phyloP scores from a whole-genome alignment of 495 filamentous ascomycete species.

The Choiromyces venosus region DNA sequence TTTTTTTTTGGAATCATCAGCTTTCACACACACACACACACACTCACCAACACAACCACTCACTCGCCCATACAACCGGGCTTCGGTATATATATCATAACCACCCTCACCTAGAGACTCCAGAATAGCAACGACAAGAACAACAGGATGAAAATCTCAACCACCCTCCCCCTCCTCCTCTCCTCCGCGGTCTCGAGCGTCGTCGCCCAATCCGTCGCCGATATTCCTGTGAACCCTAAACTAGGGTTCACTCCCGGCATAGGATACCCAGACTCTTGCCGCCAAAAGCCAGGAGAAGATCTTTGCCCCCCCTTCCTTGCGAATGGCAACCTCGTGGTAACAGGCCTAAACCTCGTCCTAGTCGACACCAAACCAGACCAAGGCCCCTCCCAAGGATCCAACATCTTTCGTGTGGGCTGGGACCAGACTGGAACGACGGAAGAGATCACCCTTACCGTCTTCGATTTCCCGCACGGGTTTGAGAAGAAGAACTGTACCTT shows the following conservation, averaged over 20 bases:
- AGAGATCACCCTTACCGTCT: neutral
- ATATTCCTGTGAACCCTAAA: neutral
- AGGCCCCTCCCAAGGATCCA: neutral
- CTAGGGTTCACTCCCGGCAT: neutral
- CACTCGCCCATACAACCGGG: neutral
- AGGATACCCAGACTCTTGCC: neutral
- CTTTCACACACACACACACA: neutral
- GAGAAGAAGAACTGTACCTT: neutral
- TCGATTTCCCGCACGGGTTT: neutral
- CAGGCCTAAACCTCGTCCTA: neutral
- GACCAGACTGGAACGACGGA: neutral
- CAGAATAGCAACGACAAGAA: neutral
- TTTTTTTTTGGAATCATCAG: neutral
- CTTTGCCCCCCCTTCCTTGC: neutral
- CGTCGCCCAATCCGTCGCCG: neutral
- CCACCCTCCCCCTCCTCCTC: neutral
- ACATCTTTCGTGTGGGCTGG: neutral
- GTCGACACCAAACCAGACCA: neutral
- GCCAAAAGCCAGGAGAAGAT: neutral
- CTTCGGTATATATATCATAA: neutral
- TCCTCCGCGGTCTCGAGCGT: neutral
- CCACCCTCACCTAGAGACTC: neutral
- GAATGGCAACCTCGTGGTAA: neutral
- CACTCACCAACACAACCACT: no score
- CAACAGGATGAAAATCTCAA: neutral